Base-by-base conservation (phyloP, 345 rosid species). In the Abelmoschus esculentus region DNA sequence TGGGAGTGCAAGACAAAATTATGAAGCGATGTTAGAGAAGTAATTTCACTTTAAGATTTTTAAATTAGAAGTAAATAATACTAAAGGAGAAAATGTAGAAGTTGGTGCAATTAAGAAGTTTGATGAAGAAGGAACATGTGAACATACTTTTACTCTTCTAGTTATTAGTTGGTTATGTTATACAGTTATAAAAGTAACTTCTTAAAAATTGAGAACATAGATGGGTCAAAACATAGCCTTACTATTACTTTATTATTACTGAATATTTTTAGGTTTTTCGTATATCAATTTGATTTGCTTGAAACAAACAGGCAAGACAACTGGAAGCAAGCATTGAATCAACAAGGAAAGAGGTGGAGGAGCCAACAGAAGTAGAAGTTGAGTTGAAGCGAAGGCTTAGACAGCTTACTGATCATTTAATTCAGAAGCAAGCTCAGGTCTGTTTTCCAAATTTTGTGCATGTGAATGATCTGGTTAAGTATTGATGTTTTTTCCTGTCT, bases 341-440 rank as follows among this genome's bases (percentile, higher is more conserved):
- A 68, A 87, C 83, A 70, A 82, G 85, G 83, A 93, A 88, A 84
- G 98, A 86, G 75, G 78, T 91, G 31, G 91, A 89, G 78, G 93
- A 93, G 67, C 95, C 93, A 32, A 86, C 98, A 46, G 97, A 91
- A 82, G 91, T 93, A 67, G 98, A 91, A 78, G 71, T 79, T 71
- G 97, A 93, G 80, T 85, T 91, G 71, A 87, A 85, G 79, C 81
- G 89, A 74, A 87, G 96, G 81, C 98, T 93, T 77, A 82, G 84
- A 36, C 98, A 87, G 84, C 82, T 91, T 70, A 91, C 97, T 60
- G 98, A 93, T 84, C 98, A 89, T 87, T 83, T 93, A 75, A 91
- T 93, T 84, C 96, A 93, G 85, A 91, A 93, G 78, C 98, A 93
- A 81, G 84, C 95, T 58, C 98, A 91, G 98, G 98, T 93, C 66